Evolutionary conservation across 73 alveolate species (phyloP).

Genomic region (Paramecium sonneborni): DNA sequence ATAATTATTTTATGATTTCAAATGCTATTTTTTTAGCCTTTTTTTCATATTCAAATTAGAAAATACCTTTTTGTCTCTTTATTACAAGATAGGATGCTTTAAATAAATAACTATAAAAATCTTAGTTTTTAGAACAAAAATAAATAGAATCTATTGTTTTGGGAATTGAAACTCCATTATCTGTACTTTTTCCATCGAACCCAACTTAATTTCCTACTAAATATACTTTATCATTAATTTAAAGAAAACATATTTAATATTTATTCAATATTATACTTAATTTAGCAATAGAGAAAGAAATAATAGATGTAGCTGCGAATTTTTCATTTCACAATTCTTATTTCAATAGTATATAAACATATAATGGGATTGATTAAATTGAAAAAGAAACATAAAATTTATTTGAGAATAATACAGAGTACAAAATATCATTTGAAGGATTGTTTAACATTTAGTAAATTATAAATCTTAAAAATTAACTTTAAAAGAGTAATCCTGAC

Average conservation of each 20-base stretch:
- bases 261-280: background rate
- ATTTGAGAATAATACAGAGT: background rate
- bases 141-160: background rate
- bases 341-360: background rate
- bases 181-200: background rate
- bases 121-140: background rate
- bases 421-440: constrained; percentile 10
- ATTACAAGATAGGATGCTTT: background rate
- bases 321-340: constrained; percentile 6
- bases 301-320: constrained; percentile 39
- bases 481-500: background rate
- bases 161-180: constrained; percentile 10
- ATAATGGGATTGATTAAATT: constrained; percentile 28
- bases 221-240: background rate
- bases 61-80: constrained; percentile 5
- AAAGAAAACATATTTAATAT: background rate
- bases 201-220: background rate
- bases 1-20: background rate
- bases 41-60: background rate
- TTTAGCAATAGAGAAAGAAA: constrained; percentile 31
- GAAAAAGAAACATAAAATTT: background rate
- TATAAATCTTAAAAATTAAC: background rate
- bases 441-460: background rate
- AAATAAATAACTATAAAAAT: background rate
- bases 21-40: background rate